These are phyloP conservation scores for Colletotrichum spinosum DNA, from an alignment of 2,329 filamentous ascomycete species.

Conservation along the genomic window DNA sequence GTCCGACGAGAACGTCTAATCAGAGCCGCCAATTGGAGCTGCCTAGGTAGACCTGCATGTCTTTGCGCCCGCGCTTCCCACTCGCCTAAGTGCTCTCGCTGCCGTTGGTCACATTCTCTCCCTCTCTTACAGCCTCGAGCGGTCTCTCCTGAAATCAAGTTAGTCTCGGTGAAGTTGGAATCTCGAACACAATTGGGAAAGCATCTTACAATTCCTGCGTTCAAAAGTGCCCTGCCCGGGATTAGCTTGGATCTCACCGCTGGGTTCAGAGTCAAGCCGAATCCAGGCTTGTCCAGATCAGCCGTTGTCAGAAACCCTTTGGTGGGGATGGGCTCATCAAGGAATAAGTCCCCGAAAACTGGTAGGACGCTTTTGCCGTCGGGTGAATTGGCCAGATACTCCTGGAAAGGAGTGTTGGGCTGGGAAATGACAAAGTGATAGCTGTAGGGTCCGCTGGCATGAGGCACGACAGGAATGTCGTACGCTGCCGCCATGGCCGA, in stretches of 20 bases:
- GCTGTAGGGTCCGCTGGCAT: constrained; percentile 92
- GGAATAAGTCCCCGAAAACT: constrained; percentile 91
- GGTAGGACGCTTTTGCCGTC: constrained; percentile 91
- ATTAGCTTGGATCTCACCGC: constrained; percentile 78
- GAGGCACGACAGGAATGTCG: constrained; percentile 94
- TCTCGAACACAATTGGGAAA: background rate
- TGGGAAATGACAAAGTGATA: constrained; percentile 97
- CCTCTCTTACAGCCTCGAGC: constrained; percentile 29
- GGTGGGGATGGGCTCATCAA: constrained; percentile 89
- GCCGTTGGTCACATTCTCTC: constrained; percentile 37
- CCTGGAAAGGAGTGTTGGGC: constrained; percentile 93
- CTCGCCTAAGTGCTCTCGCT: constrained; percentile 44
- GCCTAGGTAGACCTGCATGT: no score
- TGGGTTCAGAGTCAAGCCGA: constrained; percentile 89
- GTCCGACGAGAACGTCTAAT: no score
- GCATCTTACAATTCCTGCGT: constrained; percentile 59
- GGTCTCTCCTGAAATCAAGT: constrained; percentile 23
- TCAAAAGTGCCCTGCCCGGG: constrained; percentile 78
- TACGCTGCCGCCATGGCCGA: constrained; percentile 91
- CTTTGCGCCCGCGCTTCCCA: no score
- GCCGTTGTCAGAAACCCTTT: constrained; percentile 85
- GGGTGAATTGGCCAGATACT: constrained; percentile 93
- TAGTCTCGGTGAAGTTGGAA: background rate
- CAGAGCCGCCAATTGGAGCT: no score
- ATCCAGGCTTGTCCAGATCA: constrained; percentile 88